Evolutionary conservation across 805 yeast genomes (phyloP), one percentile per base, ranked within the genome.

Genomic region (Pichia phayaonensis): DNA sequence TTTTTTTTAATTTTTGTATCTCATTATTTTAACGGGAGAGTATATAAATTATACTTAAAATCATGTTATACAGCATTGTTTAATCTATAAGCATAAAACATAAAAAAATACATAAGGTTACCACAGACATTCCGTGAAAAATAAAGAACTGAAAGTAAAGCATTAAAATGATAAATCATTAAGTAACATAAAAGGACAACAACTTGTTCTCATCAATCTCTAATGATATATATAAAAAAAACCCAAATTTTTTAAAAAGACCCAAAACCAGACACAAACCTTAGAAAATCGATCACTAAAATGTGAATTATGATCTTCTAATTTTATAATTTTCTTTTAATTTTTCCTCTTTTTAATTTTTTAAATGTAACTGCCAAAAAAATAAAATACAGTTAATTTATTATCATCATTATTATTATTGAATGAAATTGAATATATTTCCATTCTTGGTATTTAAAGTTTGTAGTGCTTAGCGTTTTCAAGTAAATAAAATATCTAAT

Each of bases 401-500:
- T 20, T 42, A 42, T 27, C 20, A 27, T 42, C 24, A 42, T 27
- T 22, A 18, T 27, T 44, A 29, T 29, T 29, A 44, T 44, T 44
- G 40, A n/a, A 20, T 15, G 42, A 26, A 29, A 29, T 29, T 29
- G n/a, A 3, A 29, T 13, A 24, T 8, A 36, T 13, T 45, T 16
- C 23, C 42, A 16, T 40, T 45, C 23, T n/a, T 45, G 50, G 45
- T 47, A 47, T 47, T 42, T 15, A 42, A 23, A 27, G 43, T 15
- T 34, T 31, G 8, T 12, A 13, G 36, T 31, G n/a, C 21, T 38
- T 45, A 36, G 48, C 42, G 7, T n/a, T 38, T 29, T 46, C 24
- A 54, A 15, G 65, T 59, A 57, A 79, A 79, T 60, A 79, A 63
- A 42, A 72, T 69, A 56, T 80, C 85, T 47, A 80, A 62, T 56